Evolutionary conservation across 352 stramenopile genomes (phyloP).

Genomic region (Nothophytophthora sp.): DNA sequence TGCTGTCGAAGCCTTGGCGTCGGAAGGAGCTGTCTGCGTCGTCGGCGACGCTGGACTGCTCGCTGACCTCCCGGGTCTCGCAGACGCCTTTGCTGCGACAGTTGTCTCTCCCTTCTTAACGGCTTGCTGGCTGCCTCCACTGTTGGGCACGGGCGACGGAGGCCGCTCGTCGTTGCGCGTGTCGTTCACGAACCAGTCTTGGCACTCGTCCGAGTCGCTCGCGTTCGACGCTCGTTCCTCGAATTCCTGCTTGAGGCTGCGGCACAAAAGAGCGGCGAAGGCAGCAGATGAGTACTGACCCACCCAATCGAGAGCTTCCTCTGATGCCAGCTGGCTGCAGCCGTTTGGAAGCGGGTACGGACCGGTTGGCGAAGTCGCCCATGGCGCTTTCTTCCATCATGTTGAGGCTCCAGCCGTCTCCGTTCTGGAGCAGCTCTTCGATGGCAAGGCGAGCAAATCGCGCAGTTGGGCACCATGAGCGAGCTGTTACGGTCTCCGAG

Average conservation of each 20-base stretch:
- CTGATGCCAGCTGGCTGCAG: no score
- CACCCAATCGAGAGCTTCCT: no score
- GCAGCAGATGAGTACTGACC: no score
- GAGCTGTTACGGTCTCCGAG: no score
- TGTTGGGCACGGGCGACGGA: conserved; percentile 29
- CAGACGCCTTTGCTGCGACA: background rate
- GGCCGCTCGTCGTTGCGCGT: conserved; percentile 30
- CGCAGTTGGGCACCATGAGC: background rate
- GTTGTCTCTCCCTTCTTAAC: conserved; percentile 9
- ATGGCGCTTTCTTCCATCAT: conserved; percentile 59
- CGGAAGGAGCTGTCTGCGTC: conserved; percentile 13
- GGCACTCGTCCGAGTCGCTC: conserved; percentile 56
- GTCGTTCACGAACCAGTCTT: conserved; percentile 88
- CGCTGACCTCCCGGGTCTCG: conserved; percentile 10
- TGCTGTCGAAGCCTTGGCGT: conserved; percentile 21
- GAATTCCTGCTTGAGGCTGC: conserved; percentile 64
- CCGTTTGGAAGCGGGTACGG: background rate
- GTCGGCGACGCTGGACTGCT: conserved; percentile 17
- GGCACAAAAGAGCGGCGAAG: no score
- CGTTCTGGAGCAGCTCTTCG: no score
- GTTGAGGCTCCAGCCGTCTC: background rate
- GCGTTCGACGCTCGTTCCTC: conserved; percentile 55
- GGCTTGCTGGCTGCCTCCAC: conserved; percentile 15
- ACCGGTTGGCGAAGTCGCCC: conserved; percentile 66
- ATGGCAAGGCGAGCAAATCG: no score